Percentiles rank a stretch among this genome's conserved stretches.
phyloP scores from a whole-genome alignment of 2,329 filamentous ascomycete genomes.

The Parascedosporium putredinis region DNA sequence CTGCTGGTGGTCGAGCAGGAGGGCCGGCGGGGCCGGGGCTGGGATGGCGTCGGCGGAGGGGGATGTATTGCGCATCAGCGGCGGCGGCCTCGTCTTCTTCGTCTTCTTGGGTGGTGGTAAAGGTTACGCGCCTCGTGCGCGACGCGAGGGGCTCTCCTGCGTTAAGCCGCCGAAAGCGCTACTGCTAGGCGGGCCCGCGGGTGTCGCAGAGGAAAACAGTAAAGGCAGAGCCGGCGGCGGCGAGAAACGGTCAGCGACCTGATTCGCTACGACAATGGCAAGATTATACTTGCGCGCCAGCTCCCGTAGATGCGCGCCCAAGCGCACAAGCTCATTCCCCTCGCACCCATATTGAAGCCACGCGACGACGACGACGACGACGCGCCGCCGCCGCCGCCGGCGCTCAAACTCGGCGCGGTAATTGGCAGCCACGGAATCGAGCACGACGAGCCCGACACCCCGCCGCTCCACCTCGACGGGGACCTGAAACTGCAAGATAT shows the following conservation, averaged over 20 bases:
- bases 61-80: constrained; percentile 35
- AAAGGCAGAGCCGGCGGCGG: constrained; percentile 16
- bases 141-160: constrained; percentile 40
- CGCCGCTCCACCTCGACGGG: constrained; percentile 71
- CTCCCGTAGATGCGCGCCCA: constrained; percentile 65
- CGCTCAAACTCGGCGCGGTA: constrained; percentile 84
- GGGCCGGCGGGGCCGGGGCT: constrained; percentile 33
- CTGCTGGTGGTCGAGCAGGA: constrained; percentile 81
- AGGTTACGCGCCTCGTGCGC: constrained; percentile 25
- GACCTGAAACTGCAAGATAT: constrained; percentile 87
- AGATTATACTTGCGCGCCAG: constrained; percentile 65
- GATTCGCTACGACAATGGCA: constrained; percentile 86
- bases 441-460: constrained; percentile 67
- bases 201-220: constrained; percentile 10
- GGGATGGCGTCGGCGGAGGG: constrained; percentile 19
- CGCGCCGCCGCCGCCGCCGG: constrained; percentile 25
- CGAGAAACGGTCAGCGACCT: constrained; percentile 80
- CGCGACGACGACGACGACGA: constrained; percentile 15
- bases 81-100: constrained; percentile 7
- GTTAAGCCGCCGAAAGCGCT: constrained; percentile 10
- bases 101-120: no score
- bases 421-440: constrained; percentile 92
- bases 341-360: constrained; percentile 56
- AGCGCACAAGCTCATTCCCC: constrained; percentile 67
- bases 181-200: constrained; percentile 1